Percentiles rank a stretch among this genome's conserved stretches.
phyloP scores from a whole-genome alignment of 768 basidiomycete genomes.

The Filobasidium wieringae region DNA sequence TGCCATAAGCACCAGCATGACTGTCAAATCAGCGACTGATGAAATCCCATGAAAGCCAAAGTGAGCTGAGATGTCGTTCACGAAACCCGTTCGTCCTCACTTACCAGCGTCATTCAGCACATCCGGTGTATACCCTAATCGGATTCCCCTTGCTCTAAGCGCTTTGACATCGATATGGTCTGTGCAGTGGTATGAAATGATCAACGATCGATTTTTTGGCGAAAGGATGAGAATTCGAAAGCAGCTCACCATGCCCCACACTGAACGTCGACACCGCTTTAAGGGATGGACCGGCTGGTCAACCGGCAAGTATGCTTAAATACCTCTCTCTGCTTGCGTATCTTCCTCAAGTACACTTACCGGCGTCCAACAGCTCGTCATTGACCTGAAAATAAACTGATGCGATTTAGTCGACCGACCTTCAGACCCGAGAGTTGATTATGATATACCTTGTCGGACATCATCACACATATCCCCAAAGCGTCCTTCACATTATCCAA shows the following conservation, averaged over 20 bases:
- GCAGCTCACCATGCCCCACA: conserved; percentile 32
- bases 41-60: too few species aligned
- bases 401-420: conserved; percentile 20
- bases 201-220: not conserved
- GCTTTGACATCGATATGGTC: conserved; percentile 68
- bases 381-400: conserved; percentile 49
- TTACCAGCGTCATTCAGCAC: conserved; percentile 81
- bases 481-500: conserved; percentile 60
- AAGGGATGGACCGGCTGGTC: conserved; percentile 57
- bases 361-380: conserved; percentile 56
- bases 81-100: too few species aligned
- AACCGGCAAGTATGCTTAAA: not conserved
- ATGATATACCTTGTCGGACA: conserved; percentile 64
- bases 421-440: conserved; percentile 3
- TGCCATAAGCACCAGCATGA: conserved; percentile 91
- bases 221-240: not conserved
- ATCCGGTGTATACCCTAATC: conserved; percentile 83
- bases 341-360: conserved; percentile 19
- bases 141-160: conserved; percentile 52
- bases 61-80: too few species aligned
- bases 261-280: conserved; percentile 78
- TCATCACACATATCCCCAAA: conserved; percentile 50
- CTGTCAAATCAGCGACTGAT: conserved; percentile 75
- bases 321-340: not conserved
- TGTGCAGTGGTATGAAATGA: conserved; percentile 37